Evolutionary conservation across 1,284 basidiomycete species (phyloP).

Genomic region (Malassezia sp.): DNA sequence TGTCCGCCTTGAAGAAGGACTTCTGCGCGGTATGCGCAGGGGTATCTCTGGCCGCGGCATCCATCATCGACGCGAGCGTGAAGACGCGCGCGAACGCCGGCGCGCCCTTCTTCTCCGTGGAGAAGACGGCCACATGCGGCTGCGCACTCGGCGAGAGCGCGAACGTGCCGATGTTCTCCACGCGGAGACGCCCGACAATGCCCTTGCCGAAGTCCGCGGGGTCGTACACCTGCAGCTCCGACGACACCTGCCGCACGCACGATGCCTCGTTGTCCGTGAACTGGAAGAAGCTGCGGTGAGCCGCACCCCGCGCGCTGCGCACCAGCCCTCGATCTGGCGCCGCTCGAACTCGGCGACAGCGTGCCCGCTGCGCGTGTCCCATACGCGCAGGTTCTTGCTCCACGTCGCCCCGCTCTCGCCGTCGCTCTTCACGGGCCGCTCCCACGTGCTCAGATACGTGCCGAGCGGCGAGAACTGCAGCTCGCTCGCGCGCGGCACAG

Average conservation of each 20-base stretch:
- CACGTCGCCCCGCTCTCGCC: constrained; percentile 56
- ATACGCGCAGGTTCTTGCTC: constrained; percentile 69
- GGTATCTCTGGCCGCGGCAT: constrained; percentile 55
- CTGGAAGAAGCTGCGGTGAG: constrained; percentile 62
- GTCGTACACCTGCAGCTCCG: constrained; percentile 78
- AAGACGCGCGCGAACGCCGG: constrained; percentile 81
- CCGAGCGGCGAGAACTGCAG: constrained; percentile 83
- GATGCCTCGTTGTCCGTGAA: constrained; percentile 84
- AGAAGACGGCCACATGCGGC: constrained; percentile 74
- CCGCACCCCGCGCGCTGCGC: too few species aligned
- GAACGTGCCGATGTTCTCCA: constrained; percentile 67
- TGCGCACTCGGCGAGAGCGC: constrained; percentile 70
- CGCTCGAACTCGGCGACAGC: constrained; percentile 70
- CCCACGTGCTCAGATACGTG: constrained; percentile 85
- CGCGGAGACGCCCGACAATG: constrained; percentile 65
- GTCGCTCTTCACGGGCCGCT: constrained; percentile 66
- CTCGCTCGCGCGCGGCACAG: constrained; percentile 63
- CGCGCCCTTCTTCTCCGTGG: constrained; percentile 90
- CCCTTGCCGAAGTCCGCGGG: constrained; percentile 63
- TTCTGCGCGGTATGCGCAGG: constrained; percentile 54
- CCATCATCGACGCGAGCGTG: constrained; percentile 57
- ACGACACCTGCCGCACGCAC: constrained; percentile 67
- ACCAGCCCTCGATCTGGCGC: constrained; percentile 15
- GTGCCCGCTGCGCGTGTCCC: constrained; percentile 67
- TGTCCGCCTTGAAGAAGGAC: constrained; percentile 92